These are phyloP conservation scores for Cephaloascus albidus DNA, from an alignment of 805 yeast genomes.

Conservation along the genomic window DNA sequence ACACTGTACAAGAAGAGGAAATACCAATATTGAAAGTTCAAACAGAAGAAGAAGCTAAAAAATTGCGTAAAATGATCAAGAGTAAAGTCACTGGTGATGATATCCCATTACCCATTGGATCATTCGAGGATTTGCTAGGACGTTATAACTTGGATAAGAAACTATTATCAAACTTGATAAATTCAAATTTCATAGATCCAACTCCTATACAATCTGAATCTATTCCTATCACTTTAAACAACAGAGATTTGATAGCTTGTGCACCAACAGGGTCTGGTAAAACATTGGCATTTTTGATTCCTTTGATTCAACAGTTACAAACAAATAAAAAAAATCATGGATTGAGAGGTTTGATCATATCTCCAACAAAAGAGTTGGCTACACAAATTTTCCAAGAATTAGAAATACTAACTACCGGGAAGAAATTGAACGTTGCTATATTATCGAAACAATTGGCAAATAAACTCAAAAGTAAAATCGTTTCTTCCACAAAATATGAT, in stretches of 20 bases:
- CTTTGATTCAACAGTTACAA: slow-evolving; percentile 50
- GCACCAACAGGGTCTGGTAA: slow-evolving; percentile 99
- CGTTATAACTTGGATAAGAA: slow-evolving; percentile 57
- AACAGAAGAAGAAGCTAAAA: slow-evolving; percentile 48
- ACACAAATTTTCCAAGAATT: slow-evolving; percentile 72
- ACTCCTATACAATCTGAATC: slow-evolving; percentile 92
- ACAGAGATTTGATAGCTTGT: slow-evolving; percentile 79
- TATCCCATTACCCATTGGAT: slow-evolving; percentile 83
- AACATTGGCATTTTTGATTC: slow-evolving; percentile 82
- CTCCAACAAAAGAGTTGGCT: slow-evolving; percentile 95
- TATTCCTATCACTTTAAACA: slow-evolving; percentile 62
- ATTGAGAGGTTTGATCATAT: slow-evolving; percentile 67
- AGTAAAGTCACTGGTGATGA: slow-evolving; percentile 79
- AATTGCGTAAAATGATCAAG: slow-evolving; percentile 48
- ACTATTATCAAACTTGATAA: slow-evolving; percentile 53
- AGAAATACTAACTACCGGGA: slow-evolving; percentile 45
- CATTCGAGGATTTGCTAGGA: slow-evolving; percentile 70
- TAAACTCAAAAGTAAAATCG: slow-evolving; percentile 53
- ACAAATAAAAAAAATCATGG: slow-evolving; percentile 31
- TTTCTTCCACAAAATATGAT: slow-evolving; percentile 60
- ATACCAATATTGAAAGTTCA: slow-evolving; percentile 35
- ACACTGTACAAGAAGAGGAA: slow-evolving; percentile 14
- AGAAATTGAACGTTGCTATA: slow-evolving; percentile 49
- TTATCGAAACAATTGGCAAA: slow-evolving; percentile 65
- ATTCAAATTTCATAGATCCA: slow-evolving; percentile 71